Percentiles rank a stretch among this genome's conserved stretches.
These are phyloP conservation scores for Arthrinium phaeospermum DNA, from an alignment of 2,329 filamentous ascomycete species.

Conservation along the genomic window DNA sequence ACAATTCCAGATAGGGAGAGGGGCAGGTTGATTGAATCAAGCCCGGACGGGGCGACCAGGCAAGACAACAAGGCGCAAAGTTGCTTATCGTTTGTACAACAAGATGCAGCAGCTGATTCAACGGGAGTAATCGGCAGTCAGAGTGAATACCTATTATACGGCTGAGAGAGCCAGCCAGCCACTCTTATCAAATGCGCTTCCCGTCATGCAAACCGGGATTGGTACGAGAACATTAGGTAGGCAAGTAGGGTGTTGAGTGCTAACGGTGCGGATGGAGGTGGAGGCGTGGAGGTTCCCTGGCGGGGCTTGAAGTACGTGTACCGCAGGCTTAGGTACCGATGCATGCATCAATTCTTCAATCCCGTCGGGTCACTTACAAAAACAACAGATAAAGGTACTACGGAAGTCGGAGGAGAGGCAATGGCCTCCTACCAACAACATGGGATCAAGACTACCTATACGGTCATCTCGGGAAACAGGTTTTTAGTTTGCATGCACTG, in stretches of 20 bases:
- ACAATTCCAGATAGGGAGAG: background rate
- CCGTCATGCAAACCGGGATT: conserved; percentile 1
- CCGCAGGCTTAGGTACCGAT: conserved; percentile 16
- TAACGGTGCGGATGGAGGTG: conserved; percentile 17
- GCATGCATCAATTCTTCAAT: background rate
- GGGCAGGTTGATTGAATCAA: background rate
- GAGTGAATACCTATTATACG: background rate
- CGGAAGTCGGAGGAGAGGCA: background rate
- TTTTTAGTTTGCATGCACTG: conserved; percentile 1
- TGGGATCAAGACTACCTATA: background rate
- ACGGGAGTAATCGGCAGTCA: background rate
- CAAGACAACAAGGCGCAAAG: background rate
- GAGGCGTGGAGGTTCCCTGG: background rate
- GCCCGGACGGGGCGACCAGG: background rate
- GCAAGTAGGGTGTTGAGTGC: background rate
- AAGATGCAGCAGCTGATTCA: background rate
- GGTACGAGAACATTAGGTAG: background rate
- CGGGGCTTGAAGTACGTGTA: background rate
- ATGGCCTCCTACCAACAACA: background rate
- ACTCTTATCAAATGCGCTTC: background rate
- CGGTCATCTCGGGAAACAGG: background rate
- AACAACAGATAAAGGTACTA: background rate
- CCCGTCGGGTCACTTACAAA: background rate
- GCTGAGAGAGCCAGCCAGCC: background rate
- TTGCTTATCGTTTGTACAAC: background rate